Evolutionary conservation across 768 basidiomycete genomes (phyloP).

Genomic region (Sistotremastrum suecicum): DNA sequence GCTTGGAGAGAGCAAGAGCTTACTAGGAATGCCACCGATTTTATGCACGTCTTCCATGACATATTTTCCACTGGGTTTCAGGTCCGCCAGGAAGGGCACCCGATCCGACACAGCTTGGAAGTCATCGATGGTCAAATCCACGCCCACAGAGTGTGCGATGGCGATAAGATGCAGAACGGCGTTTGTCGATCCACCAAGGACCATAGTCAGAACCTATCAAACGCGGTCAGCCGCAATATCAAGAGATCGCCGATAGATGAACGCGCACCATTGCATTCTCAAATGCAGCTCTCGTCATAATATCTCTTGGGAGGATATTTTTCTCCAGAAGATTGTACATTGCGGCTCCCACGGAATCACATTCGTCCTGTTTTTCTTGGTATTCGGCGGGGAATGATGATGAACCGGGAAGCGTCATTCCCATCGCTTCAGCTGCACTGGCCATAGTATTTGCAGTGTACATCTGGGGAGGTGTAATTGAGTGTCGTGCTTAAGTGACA

Average conservation of each 20-base stretch:
- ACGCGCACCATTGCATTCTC: constrained; percentile 86
- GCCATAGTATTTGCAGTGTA: constrained; percentile 99
- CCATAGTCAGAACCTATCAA: constrained; percentile 80
- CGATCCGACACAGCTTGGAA: constrained; percentile 90
- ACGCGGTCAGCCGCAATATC: background rate
- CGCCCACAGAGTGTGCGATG: constrained; percentile 89
- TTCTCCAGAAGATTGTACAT: constrained; percentile 82
- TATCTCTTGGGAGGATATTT: constrained; percentile 86
- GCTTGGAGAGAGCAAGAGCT: constrained; percentile 14
- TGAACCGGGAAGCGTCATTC: constrained; percentile 95
- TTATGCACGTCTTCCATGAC: constrained; percentile 97
- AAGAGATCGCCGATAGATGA: constrained; percentile 1
- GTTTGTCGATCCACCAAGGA: constrained; percentile 95
- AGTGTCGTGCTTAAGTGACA: background rate
- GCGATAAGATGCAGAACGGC: constrained; percentile 95
- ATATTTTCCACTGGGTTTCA: constrained; percentile 96
- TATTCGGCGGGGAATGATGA: constrained; percentile 94
- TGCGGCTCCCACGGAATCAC: constrained; percentile 60
- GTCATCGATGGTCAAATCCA: constrained; percentile 79
- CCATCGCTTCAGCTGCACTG: constrained; percentile 84
- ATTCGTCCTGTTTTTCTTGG: constrained; percentile 76
- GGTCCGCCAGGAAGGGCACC: constrained; percentile 86
- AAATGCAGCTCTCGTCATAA: constrained; percentile 94
- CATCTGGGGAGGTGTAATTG: constrained; percentile 41
- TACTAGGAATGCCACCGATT: constrained; percentile 93